Evolutionary conservation across 2,329 filamentous ascomycete species (phyloP).

Genomic region (Grosmannia clavigera): DNA sequence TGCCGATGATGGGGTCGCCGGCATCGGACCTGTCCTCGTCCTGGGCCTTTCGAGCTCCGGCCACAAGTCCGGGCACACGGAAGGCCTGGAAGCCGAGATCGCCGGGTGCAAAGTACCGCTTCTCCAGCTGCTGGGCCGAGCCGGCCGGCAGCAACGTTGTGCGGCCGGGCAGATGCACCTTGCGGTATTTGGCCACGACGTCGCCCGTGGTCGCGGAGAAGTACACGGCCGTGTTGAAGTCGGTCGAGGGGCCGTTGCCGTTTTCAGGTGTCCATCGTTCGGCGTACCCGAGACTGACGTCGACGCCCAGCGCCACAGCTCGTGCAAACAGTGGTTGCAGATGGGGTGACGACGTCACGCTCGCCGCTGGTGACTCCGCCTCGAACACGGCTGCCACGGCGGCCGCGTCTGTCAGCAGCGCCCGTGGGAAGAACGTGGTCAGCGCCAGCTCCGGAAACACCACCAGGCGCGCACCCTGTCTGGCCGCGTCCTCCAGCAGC

Average conservation of each 20-base stretch:
- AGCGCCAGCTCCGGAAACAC: constrained; percentile 43
- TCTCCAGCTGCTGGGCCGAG: constrained; percentile 41
- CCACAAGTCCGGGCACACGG: constrained; percentile 32
- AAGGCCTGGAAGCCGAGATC: constrained; percentile 41
- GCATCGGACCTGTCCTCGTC: constrained; percentile 1
- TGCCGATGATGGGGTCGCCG: constrained; percentile 38
- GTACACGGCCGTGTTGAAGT: constrained; percentile 40
- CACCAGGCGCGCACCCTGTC: constrained; percentile 32
- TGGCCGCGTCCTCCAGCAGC: constrained; percentile 32
- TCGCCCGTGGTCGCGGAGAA: constrained; percentile 29
- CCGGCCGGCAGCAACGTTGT: constrained; percentile 36
- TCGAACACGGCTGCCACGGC: constrained; percentile 37
- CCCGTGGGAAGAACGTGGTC: constrained; percentile 44
- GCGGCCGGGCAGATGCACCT: constrained; percentile 41
- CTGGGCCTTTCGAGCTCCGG: constrained; percentile 22
- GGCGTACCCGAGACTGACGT: constrained; percentile 40
- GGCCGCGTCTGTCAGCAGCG: constrained; percentile 30
- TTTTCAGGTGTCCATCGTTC: constrained; percentile 25
- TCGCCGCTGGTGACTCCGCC: constrained; percentile 22
- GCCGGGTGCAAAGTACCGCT: constrained; percentile 40
- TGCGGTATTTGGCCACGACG: constrained; percentile 39
- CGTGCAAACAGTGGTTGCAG: constrained; percentile 35
- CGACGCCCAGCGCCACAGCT: constrained; percentile 32
- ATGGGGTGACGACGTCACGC: constrained; percentile 21
- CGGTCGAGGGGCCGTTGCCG: constrained; percentile 15